phyloP scores from a whole-genome alignment of 768 basidiomycete genomes.

The Lepiota subincarnata region DNA sequence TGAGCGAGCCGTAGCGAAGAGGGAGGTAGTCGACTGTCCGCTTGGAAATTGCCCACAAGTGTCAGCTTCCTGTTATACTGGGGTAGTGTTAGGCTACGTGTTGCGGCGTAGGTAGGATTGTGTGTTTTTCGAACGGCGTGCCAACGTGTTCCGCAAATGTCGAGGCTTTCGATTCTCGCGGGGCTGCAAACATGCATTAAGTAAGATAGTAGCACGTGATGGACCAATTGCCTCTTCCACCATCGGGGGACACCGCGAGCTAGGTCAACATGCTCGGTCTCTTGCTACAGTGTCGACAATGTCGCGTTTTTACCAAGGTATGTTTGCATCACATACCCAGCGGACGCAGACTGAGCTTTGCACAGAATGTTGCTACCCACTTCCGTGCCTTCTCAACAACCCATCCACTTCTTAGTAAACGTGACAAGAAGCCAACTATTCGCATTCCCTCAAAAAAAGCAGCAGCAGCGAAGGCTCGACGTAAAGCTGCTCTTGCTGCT shows the following conservation, averaged over 20 bases:
- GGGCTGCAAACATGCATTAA: conserved; percentile 4
- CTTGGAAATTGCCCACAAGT: no score
- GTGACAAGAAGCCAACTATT: conserved; percentile 46
- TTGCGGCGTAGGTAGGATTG: no score
- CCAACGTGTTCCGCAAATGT: no score
- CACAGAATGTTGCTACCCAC: conserved; percentile 12
- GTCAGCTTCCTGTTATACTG: no score
- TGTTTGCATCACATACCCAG: conserved; percentile 6
- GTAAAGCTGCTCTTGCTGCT: conserved; percentile 49
- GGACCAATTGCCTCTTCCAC: not conserved
- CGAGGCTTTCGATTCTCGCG: not conserved
- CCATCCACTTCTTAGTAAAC: conserved; percentile 37
- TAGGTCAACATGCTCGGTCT: conserved; percentile 12
- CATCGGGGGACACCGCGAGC: not conserved
- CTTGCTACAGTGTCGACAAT: conserved; percentile 24
- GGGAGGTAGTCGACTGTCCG: no score
- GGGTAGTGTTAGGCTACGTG: no score
- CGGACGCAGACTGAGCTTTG: not conserved
- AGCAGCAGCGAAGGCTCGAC: conserved; percentile 58
- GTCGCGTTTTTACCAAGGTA: conserved; percentile 21
- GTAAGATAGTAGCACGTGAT: not conserved
- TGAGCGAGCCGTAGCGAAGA: no score
- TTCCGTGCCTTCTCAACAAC: conserved; percentile 48
- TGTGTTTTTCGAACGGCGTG: no score
- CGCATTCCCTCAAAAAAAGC: conserved; percentile 68